Percentiles rank a stretch among this genome's conserved stretches.
These are phyloP conservation scores for Dacryopinax primogenitus DNA, from an alignment of 768 basidiomycete species.

Conservation along the genomic window DNA sequence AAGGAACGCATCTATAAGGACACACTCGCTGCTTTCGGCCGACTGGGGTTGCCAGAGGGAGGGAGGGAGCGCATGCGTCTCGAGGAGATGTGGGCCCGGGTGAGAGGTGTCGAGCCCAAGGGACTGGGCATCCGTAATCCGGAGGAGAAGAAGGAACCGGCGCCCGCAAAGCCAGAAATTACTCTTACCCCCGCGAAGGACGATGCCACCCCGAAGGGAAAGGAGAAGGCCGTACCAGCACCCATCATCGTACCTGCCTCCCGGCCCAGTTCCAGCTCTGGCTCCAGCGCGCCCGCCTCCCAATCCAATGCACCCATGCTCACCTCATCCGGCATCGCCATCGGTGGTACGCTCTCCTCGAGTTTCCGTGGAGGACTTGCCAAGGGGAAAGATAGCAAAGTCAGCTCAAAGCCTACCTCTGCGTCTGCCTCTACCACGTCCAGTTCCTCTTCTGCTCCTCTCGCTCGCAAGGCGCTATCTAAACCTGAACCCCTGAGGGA, in stretches of 20 bases:
- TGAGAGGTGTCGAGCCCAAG: neutral
- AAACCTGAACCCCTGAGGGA: too few relatives aligned
- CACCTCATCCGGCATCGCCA: neutral
- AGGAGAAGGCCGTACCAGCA: neutral
- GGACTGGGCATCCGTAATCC: neutral
- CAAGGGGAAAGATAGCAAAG: neutral
- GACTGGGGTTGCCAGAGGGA: neutral
- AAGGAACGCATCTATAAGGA: neutral
- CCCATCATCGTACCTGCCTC: too few relatives aligned
- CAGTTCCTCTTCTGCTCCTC: too few relatives aligned
- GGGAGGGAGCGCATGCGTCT: neutral
- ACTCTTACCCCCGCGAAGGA: neutral
- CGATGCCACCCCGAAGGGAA: neutral
- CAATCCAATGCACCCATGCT: neutral
- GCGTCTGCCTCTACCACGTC: neutral
- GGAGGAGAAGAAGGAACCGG: neutral
- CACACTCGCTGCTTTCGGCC: neutral
- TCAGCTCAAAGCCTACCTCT: neutral
- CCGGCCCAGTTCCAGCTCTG: too few relatives aligned
- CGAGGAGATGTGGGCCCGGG: neutral
- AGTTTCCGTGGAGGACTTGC: neutral
- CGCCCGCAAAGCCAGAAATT: neutral
- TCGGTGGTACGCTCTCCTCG: neutral
- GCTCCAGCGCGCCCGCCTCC: neutral
- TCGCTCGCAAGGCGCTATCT: too few relatives aligned